A percentile compares a stretch with the other conserved stretches of the same genome.
These are phyloP conservation scores for Pseudisothecium myosuroides DNA, from an alignment of 225 moss, liverwort and hornwort genomes.

Conservation along the genomic window DNA sequence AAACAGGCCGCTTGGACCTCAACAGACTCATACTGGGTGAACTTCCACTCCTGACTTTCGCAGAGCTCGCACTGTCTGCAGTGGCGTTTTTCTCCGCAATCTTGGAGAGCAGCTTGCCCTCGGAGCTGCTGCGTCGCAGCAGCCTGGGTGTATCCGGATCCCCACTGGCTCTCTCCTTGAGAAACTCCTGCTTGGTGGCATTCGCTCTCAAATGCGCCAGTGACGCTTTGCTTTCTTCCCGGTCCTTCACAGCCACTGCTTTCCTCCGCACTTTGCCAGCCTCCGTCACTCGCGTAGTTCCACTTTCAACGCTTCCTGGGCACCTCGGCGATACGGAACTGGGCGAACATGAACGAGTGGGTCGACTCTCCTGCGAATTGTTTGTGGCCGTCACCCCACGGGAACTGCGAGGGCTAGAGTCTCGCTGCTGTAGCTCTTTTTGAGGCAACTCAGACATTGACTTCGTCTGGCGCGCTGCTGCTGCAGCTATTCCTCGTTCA, in stretches of 20 bases:
- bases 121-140: conserved; percentile 36
- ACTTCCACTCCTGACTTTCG: conserved; percentile 4
- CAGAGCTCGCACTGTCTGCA: not conserved
- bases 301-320: not conserved
- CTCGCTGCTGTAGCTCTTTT: conserved; percentile 17
- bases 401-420: conserved; percentile 17
- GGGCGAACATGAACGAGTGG: conserved; percentile 5
- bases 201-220: conserved; percentile 20
- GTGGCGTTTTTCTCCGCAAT: conserved; percentile 22
- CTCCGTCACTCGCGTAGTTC: not conserved
- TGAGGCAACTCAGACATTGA: conserved; percentile 15
- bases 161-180: conserved; percentile 50
- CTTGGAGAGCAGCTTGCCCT: conserved; percentile 31
- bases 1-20: conserved; percentile 4
- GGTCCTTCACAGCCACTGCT: conserved; percentile 19
- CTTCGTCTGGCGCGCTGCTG: conserved; percentile 18
- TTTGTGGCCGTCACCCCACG: not conserved
- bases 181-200: conserved; percentile 46
- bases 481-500: not conserved
- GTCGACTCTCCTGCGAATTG: conserved; percentile 7
- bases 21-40: conserved; percentile 4
- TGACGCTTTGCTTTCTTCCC: conserved; percentile 34
- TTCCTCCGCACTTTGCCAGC: conserved; percentile 14
- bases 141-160: conserved; percentile 45
- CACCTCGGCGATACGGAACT: not conserved